phyloP scores from a whole-genome alignment of 192 early-diverging fungal genomes.

The Entrophospora sp. region DNA sequence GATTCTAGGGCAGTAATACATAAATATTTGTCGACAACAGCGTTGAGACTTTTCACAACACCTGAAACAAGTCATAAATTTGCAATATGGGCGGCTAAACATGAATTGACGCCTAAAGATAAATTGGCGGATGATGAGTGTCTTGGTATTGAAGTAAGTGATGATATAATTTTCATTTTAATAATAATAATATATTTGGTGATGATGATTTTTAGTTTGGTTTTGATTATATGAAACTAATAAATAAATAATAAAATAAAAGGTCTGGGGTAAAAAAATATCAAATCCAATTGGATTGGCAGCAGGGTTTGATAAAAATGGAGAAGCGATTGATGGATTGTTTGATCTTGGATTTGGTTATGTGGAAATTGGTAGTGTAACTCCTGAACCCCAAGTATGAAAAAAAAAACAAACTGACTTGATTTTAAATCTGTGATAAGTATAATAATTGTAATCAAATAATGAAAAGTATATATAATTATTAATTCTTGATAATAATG shows the following conservation, averaged over 20 bases:
- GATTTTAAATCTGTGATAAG: background rate
- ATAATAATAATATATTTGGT: background rate
- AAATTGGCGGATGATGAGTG: constrained; percentile 39
- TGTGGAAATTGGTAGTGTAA: constrained; percentile 88
- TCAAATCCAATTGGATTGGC: constrained; percentile 79
- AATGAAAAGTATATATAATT: background rate
- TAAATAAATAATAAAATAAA: background rate
- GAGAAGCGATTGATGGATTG: constrained; percentile 74
- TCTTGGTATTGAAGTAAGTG: constrained; percentile 41
- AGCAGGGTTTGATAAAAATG: constrained; percentile 90
- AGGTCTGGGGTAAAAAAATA: constrained; percentile 66
- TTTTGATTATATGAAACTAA: background rate
- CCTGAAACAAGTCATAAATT: constrained; percentile 68
- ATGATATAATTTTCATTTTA: background rate
- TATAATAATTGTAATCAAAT: too few relatives aligned
- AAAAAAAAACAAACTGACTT: background rate
- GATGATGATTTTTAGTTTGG: background rate
- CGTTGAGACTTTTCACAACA: constrained; percentile 59
- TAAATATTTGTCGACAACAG: constrained; percentile 52
- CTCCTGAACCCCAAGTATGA: constrained; percentile 68
- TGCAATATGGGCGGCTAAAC: constrained; percentile 49
- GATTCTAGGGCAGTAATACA: constrained; percentile 73
- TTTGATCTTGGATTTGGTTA: constrained; percentile 79
- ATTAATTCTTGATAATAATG: background rate
- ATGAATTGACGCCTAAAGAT: constrained; percentile 57